phyloP scores from a whole-genome alignment of 805 yeast species.

The Blastobotrys peoriensis region DNA sequence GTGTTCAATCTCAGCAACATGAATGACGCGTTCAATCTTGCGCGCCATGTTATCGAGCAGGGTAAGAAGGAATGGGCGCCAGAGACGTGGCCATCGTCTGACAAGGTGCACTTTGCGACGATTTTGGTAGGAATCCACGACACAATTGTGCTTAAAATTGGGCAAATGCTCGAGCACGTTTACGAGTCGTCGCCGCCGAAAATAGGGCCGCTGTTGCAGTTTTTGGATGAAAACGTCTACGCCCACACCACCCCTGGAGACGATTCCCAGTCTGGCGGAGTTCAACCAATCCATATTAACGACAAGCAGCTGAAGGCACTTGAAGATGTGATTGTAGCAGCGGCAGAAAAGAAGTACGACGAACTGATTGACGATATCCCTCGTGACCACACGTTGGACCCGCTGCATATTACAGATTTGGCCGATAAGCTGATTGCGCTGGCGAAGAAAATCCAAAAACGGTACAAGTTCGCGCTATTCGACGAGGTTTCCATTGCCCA shows the following conservation, averaged over 20 bases:
- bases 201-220: constrained; percentile 46
- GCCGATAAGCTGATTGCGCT: constrained; percentile 48
- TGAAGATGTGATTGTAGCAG: constrained; percentile 24
- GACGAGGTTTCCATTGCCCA: constrained; percentile 49
- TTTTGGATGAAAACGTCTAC: constrained; percentile 47
- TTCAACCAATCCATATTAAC: constrained; percentile 34
- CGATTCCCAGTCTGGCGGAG: constrained; percentile 40
- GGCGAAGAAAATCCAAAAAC: constrained; percentile 48
- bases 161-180: constrained; percentile 33
- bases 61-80: constrained; percentile 25
- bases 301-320: constrained; percentile 40
- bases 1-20: constrained; percentile 28
- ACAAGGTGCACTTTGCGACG: constrained; percentile 46
- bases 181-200: constrained; percentile 48
- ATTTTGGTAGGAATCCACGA: constrained; percentile 42
- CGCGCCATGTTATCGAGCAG: constrained; percentile 22
- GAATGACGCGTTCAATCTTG: constrained; percentile 32
- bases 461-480: constrained; percentile 56
- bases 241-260: no score
- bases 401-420: constrained; percentile 51
- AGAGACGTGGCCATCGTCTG: constrained; percentile 37
- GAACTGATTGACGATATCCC: constrained; percentile 48
- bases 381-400: constrained; percentile 45
- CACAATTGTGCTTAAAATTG: constrained; percentile 42
- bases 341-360: constrained; percentile 42